A percentile compares a stretch with the other conserved stretches of the same genome.
Evolutionary conservation across 1,284 basidiomycete genomes (phyloP).

Genomic region (Singerocomus rubriflavus): DNA sequence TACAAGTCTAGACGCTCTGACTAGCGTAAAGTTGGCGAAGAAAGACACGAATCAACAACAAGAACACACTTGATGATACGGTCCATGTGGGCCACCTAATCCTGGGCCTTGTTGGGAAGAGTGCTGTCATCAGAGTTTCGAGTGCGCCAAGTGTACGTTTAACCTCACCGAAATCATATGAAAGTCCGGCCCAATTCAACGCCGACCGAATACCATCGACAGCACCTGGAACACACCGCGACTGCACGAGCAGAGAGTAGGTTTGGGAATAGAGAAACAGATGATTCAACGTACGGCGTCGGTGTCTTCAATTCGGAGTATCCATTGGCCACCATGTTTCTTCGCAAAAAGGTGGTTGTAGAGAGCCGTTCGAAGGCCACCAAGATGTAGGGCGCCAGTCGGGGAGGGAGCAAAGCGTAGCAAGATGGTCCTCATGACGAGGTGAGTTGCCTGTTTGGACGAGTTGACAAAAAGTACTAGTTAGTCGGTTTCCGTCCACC

Average conservation of each 20-base stretch:
- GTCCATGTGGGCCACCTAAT: constrained; percentile 66
- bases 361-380: constrained; percentile 92
- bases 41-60: not conserved
- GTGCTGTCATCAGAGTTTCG: not conserved
- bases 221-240: constrained; percentile 77
- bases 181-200: constrained; percentile 89
- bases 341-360: constrained; percentile 89
- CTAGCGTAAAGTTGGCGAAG: constrained; percentile 39
- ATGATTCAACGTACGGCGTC: constrained; percentile 43
- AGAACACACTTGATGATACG: constrained; percentile 76
- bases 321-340: constrained; percentile 83
- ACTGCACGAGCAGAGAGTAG: constrained; percentile 43
- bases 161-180: constrained; percentile 83
- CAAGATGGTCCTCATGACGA: constrained; percentile 32
- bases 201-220: constrained; percentile 77
- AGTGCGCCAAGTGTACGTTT: not conserved
- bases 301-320: constrained; percentile 94
- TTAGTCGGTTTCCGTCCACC: too few species aligned
- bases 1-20: constrained; percentile 90
- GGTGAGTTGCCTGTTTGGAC: too few species aligned
- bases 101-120: constrained; percentile 59
- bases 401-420: constrained; percentile 97
- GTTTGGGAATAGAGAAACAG: not conserved
- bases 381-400: constrained; percentile 91
- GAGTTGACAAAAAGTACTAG: too few species aligned